Evolutionary conservation across 2,329 filamentous ascomycete genomes (phyloP).

Genomic region (Cladophialophora immunda): DNA sequence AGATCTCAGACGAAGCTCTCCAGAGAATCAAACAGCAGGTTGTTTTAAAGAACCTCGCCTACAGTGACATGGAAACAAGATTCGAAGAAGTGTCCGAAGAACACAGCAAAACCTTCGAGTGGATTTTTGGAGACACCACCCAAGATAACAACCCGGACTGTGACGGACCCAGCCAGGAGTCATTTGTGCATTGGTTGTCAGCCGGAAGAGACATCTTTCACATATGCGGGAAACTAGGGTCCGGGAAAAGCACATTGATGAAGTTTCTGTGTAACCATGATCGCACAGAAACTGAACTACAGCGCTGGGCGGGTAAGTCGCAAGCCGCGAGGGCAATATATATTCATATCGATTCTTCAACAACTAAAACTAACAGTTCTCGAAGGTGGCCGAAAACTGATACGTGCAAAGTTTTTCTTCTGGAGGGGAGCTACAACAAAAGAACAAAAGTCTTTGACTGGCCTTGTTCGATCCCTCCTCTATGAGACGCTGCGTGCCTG

Average conservation of each 20-base stretch:
- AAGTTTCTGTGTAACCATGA: constrained; percentile 3
- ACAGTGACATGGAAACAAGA: neutral
- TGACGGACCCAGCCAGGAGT: neutral
- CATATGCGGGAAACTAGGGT: constrained; percentile 3
- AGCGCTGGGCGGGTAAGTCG: neutral
- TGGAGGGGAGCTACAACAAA: neutral
- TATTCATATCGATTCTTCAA: neutral
- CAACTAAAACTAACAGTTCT: neutral
- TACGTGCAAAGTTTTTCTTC: constrained; percentile 2
- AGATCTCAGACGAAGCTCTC: neutral
- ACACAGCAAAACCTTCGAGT: constrained; percentile 5
- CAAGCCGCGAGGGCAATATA: neutral
- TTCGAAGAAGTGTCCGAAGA: constrained; percentile 2
- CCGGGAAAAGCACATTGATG: constrained; percentile 7
- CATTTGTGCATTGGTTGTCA: neutral
- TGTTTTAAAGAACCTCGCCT: neutral
- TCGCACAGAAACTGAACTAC: neutral
- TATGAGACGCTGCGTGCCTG: neutral
- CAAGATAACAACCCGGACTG: neutral
- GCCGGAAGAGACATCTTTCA: neutral
- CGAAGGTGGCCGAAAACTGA: neutral
- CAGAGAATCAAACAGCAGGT: neutral
- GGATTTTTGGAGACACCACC: constrained; percentile 9
- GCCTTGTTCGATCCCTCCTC: neutral
- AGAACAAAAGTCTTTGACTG: neutral